phyloP scores from a whole-genome alignment of 164 flowering plant species.

The Tetrastigma voinierianum region DNA sequence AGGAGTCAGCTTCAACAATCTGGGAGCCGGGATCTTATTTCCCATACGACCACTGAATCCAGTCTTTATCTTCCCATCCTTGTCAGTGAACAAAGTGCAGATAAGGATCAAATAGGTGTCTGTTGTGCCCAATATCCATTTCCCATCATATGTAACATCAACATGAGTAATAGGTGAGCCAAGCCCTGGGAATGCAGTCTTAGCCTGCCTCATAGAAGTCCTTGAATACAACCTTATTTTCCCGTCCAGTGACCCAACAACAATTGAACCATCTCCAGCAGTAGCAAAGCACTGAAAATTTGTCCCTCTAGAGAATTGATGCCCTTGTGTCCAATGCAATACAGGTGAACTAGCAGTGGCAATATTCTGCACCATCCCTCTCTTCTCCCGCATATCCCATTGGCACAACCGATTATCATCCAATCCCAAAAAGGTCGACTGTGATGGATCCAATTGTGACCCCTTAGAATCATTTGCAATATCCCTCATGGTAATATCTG shows the following conservation, averaged over 20 bases:
- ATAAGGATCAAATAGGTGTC: constrained; percentile 89
- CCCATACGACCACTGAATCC: constrained; percentile 93
- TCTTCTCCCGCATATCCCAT: constrained; percentile 51
- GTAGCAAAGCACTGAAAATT: too few species aligned
- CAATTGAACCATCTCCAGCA: too few species aligned
- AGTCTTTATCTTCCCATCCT: constrained; percentile 91
- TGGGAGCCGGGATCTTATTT: constrained; percentile 90
- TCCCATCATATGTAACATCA: constrained; percentile 95
- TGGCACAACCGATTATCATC: constrained; percentile 49
- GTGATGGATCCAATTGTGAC: constrained; percentile 52
- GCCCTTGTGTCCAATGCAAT: too few species aligned
- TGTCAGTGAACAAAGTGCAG: constrained; percentile 86
- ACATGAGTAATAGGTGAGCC: constrained; percentile 96
- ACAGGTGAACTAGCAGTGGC: too few species aligned
- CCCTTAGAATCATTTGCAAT: constrained; percentile 37
- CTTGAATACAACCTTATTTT: constrained; percentile 73
- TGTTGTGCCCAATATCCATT: constrained; percentile 94
- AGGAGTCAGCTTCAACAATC: constrained; percentile 92
- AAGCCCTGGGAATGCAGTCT: constrained; percentile 95
- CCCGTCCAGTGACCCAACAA: constrained; percentile 5
- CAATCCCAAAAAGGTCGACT: constrained; percentile 42
- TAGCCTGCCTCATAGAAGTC: constrained; percentile 89
- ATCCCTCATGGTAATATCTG: constrained; percentile 43
- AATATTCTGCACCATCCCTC: constrained; percentile 44
- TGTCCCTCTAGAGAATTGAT: too few species aligned